Base-by-base conservation (phyloP, 2,329 filamentous ascomycete species). In the Huntiella savannae region DNA sequence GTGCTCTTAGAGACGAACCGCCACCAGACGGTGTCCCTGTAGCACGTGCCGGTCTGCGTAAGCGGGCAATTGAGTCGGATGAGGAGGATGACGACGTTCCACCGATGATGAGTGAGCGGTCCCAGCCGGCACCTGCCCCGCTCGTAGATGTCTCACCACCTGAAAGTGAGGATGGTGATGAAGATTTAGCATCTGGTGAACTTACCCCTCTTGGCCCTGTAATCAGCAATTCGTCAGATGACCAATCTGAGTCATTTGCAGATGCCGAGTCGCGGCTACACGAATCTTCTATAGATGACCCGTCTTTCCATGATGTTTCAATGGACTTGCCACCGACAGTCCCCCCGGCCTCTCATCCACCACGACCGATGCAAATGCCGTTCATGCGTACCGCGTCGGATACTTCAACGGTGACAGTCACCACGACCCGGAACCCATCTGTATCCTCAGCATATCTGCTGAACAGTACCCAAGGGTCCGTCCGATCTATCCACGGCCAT, bases 11-110 rank as follows among this genome's bases (percentile, higher is more conserved):
- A 36, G 68, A 79, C 49, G 81, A 82, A 44, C 72, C 76, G 1
- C 83, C 73, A 1, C 74, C 74, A 0, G 73, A 79, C 54, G 76
- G 75, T 2, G 74, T 78, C 34, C 76, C 76, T 3, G 73, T 79
- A 7, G 75, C 75, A 16, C 75, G 73, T 68, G 70, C 71, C 4
- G 70, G 72, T 8, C 54, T 75, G 52, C 64, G 70, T 16, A 75
- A 69, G 52, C 71, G 72, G 1, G 75, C 75, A 0, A 78, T 78
- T 43, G 75, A 78, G 45, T 77, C 75, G 3, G 75, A 79, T 51
- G 74, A 77, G 46, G 70, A 71, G 11, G 63, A 65, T 22, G 22
- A 28, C 2, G 22, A 28, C 8, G 22, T 28, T 43, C 47, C 13
- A 49, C 45, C 34, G 38, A 38, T 16, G 34, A 45, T 11, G 47